phyloP scores from a whole-genome alignment of 108 stramenopile species.

The Nannochloropsis gaditana region DNA sequence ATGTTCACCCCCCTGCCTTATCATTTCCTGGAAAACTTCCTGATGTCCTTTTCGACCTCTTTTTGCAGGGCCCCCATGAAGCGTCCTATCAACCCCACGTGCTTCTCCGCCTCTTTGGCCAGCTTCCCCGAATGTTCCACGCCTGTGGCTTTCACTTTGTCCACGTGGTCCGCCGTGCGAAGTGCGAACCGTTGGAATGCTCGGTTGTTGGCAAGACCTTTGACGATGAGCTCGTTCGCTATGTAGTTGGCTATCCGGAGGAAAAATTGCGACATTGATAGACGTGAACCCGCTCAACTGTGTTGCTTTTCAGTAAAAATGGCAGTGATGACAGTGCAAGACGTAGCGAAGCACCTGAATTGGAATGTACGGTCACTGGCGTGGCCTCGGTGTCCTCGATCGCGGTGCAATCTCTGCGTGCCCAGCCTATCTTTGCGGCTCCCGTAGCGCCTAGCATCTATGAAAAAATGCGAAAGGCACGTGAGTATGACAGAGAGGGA shows the following conservation, averaged over 20 bases:
- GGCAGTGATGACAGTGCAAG: too few species aligned
- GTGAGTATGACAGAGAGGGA: too few species aligned
- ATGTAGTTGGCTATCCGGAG: background rate
- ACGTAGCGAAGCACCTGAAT: too few species aligned
- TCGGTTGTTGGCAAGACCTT: conserved; percentile 20
- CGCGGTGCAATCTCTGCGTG: too few species aligned
- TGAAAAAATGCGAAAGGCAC: too few species aligned
- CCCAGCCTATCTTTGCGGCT: too few species aligned
- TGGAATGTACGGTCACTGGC: too few species aligned
- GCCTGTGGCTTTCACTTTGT: background rate
- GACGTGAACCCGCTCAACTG: too few species aligned
- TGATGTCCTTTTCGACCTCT: conserved; percentile 10
- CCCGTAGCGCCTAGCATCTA: too few species aligned
- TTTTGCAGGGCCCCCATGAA: conserved; percentile 1
- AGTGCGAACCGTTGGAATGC: conserved; percentile 24
- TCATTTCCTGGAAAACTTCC: background rate
- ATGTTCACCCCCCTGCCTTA: background rate
- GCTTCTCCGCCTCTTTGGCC: conserved; percentile 13
- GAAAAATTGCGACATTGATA: background rate
- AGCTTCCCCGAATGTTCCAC: background rate
- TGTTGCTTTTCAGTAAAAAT: too few species aligned
- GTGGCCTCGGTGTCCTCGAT: too few species aligned
- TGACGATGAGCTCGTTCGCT: conserved; percentile 20
- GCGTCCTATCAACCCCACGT: background rate
- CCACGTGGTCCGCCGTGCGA: background rate